Conservation (phyloP, 2,329 filamentous ascomycete species). For the Atkinsonella hypoxylon region DNA sequence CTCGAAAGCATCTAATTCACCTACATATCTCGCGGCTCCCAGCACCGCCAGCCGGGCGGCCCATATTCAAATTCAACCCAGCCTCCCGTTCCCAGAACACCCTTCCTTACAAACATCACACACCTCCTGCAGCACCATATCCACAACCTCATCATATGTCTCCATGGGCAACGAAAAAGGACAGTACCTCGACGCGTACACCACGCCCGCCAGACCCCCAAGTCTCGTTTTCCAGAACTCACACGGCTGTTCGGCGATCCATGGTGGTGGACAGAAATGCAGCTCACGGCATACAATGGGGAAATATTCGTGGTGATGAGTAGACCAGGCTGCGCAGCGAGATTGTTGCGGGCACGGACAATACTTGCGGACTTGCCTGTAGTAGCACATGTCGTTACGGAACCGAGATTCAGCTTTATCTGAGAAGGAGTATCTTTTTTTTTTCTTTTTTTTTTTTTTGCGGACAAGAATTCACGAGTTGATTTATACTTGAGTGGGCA, state of each 20-base stretch:
- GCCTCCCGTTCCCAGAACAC: neutral
- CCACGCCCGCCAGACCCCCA: neutral
- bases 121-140: neutral
- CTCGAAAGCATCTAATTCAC: no score
- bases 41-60: no score
- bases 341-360: constrained; percentile 1
- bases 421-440: neutral
- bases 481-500: no score
- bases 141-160: neutral
- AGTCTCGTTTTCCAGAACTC: neutral
- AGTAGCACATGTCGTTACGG: neutral
- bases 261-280: neutral
- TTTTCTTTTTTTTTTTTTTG: neutral
- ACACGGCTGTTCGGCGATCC: neutral
- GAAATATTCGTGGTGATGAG: neutral
- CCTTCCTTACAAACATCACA: neutral
- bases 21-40: no score
- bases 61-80: neutral
- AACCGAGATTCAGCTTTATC: neutral
- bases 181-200: neutral
- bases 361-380: constrained; percentile 1
- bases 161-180: neutral
- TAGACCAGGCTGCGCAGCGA: neutral
- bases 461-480: neutral
- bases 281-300: neutral